phyloP scores from a whole-genome alignment of 352 stramenopile genomes.

The Globisporangium abappressorium region DNA sequence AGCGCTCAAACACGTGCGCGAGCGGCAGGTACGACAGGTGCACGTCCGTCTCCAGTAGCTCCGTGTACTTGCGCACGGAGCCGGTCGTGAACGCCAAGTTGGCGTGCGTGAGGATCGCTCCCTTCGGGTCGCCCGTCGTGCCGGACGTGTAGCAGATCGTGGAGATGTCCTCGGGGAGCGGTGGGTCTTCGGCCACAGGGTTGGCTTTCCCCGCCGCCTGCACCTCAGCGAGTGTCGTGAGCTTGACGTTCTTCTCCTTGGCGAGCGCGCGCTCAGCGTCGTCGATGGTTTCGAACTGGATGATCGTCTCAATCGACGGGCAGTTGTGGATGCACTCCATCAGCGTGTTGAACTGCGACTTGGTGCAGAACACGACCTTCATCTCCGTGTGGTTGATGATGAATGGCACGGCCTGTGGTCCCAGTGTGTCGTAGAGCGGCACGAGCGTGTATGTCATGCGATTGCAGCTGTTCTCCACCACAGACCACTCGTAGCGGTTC shows the following conservation, averaged over 20 bases:
- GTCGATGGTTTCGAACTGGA: slow-evolving; percentile 47
- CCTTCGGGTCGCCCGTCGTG: slow-evolving; percentile 71
- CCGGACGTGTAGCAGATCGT: slow-evolving; percentile 90
- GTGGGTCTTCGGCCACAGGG: slow-evolving; percentile 27
- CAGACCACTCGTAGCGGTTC: slow-evolving; percentile 58
- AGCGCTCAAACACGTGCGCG: slow-evolving; percentile 92
- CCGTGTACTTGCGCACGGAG: slow-evolving; percentile 4
- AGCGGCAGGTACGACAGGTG: slow-evolving; percentile 93
- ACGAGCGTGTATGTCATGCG: slow-evolving; percentile 65
- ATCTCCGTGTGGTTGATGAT: slow-evolving; percentile 79
- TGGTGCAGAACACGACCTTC: slow-evolving; percentile 62
- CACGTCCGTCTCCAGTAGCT: slow-evolving; percentile 17
- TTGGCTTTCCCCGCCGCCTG: slow-evolving; percentile 28
- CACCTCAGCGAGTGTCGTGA: slow-evolving; percentile 25
- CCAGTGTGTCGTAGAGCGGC: slow-evolving; percentile 49
- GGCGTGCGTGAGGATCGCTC: slow-evolving; percentile 54
- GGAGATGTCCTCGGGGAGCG: slow-evolving; percentile 70
- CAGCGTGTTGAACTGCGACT: slow-evolving; percentile 43
- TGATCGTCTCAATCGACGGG: slow-evolving; percentile 41
- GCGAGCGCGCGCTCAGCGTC: slow-evolving; percentile 2
- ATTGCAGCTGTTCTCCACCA: slow-evolving; percentile 56
- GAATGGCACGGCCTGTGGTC: slow-evolving; percentile 52
- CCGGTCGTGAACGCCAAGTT: slow-evolving; percentile 34
- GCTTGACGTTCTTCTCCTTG: slow-evolving; percentile 6
- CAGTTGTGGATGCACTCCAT: slow-evolving; percentile 41